Conservation (phyloP, 192 early-diverging fungal species). For the Rhizophagus prolifer region DNA sequence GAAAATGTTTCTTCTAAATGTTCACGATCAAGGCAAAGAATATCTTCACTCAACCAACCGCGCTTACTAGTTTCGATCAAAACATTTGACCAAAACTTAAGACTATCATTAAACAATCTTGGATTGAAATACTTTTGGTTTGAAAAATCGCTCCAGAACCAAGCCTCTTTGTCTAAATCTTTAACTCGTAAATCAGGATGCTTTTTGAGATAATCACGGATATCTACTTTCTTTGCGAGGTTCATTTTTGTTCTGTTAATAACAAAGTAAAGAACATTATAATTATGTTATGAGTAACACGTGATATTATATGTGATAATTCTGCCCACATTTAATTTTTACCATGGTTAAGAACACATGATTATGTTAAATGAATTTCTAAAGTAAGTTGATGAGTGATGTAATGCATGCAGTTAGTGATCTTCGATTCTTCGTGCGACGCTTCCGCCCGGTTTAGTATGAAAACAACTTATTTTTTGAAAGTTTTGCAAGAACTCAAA, state of each 20-base stretch:
- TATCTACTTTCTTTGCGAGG: not conserved
- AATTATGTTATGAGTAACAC: too few relatives aligned
- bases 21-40: conserved; percentile 4
- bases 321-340: too few relatives aligned
- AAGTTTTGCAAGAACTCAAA: too few relatives aligned
- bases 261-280: too few relatives aligned
- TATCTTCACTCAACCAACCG: conserved; percentile 2
- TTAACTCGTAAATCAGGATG: not conserved
- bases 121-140: not conserved
- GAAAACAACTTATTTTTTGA: too few relatives aligned
- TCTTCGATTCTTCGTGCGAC: not conserved
- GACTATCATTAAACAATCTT: not conserved
- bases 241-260: not conserved
- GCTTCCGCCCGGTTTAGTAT: not conserved
- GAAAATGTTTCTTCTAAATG: not conserved
- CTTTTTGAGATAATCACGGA: not conserved
- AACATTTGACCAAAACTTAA: conserved; percentile 19
- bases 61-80: conserved; percentile 8
- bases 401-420: not conserved
- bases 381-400: not conserved
- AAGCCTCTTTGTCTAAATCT: not conserved
- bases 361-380: not conserved
- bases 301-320: too few relatives aligned
- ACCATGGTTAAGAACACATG: too few relatives aligned
- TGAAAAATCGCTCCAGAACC: conserved; percentile 17